Evolutionary conservation across 805 yeast species (phyloP), one percentile per base, ranked within the genome.

Genomic region (Cephaloascus albidus): DNA sequence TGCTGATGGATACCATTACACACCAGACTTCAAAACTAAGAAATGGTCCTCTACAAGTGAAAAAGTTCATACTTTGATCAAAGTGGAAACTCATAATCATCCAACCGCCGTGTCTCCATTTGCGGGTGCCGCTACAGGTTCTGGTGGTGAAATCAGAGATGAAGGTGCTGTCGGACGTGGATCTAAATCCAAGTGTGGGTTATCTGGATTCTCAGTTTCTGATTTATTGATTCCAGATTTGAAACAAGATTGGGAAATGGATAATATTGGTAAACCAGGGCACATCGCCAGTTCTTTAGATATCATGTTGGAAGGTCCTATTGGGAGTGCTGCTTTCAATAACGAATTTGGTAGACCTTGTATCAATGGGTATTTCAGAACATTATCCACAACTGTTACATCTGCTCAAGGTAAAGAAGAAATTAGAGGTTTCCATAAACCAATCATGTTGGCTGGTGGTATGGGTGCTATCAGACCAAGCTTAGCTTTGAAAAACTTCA

Each of bases 91-190:
- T 19, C 99, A 93, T 62, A 93, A 93, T 66, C 99, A 93, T 61
- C 99, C 99, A 40, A 93, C 99, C 19, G 98, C 98, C 1, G 97
- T 93, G 4, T 90, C 97, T 18, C 99, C 99, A 33, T 93, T 87
- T 65, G 89, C 98, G 3, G 99, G 99, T 61, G 99, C 99, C 26
- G 95, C 99, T 34, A 93, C 99, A 12, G 99, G 99, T 46, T 89
- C 97, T 10, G 99, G 99, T 60, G 99, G 99, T 69, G 99, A 93
- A 65, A 93, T 93, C 54, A 85, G 99, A 73, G 99, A 93, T 63
- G 99, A 93, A 68, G 98, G 97, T 66, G 98, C 99, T 23, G 96
- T 93, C 19, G 99, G 99, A 46, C 79, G 97, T 60, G 99, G 99
- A 36, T 90, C 97, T 19, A 87, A 87, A 61, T 78, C 97, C 35